Evolutionary conservation across 352 stramenopile genomes (phyloP).

Genomic region (Pythium aphanidermatum): DNA sequence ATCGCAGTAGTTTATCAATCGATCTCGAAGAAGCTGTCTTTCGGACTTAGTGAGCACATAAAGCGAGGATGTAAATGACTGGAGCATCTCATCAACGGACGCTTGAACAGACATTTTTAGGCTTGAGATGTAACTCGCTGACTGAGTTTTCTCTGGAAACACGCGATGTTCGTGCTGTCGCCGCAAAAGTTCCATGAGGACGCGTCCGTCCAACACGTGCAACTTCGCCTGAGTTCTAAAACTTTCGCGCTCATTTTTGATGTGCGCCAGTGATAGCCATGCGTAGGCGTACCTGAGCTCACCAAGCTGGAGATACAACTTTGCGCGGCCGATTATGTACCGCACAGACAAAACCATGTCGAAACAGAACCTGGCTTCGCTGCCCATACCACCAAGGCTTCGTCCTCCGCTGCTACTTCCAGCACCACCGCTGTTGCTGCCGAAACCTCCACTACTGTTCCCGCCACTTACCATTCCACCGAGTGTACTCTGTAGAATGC

Average conservation of each 20-base stretch:
- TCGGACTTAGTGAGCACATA: constrained; percentile 62
- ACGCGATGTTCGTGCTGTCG: constrained; percentile 43
- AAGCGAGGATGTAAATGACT: constrained; percentile 49
- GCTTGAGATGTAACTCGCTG: constrained; percentile 12
- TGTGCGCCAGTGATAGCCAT: constrained; percentile 69
- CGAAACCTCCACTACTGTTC: constrained; percentile 37
- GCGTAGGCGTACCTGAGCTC: constrained; percentile 55
- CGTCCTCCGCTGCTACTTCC: constrained; percentile 54
- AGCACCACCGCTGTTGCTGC: constrained; percentile 37
- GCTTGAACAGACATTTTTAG: neutral
- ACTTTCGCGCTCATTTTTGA: constrained; percentile 74
- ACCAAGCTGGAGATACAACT: constrained; percentile 48
- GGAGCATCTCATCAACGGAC: constrained; percentile 47
- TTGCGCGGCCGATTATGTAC: constrained; percentile 62
- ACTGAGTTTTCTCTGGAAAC: constrained; percentile 14
- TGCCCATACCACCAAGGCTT: constrained; percentile 62
- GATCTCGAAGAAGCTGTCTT: constrained; percentile 39
- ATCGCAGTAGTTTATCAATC: constrained; percentile 46
- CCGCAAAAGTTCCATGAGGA: constrained; percentile 46
- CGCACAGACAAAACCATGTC: constrained; percentile 74
- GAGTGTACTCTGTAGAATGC: constrained; percentile 51
- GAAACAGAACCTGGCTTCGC: constrained; percentile 70
- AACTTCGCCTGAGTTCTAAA: constrained; percentile 59
- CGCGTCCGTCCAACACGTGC: constrained; percentile 56
- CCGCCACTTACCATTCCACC: constrained; percentile 50